Percentiles rank a stretch among this genome's conserved stretches.
Evolutionary conservation across 257 asterid genomes (phyloP).

Genomic region (Scutellaria barbata): DNA sequence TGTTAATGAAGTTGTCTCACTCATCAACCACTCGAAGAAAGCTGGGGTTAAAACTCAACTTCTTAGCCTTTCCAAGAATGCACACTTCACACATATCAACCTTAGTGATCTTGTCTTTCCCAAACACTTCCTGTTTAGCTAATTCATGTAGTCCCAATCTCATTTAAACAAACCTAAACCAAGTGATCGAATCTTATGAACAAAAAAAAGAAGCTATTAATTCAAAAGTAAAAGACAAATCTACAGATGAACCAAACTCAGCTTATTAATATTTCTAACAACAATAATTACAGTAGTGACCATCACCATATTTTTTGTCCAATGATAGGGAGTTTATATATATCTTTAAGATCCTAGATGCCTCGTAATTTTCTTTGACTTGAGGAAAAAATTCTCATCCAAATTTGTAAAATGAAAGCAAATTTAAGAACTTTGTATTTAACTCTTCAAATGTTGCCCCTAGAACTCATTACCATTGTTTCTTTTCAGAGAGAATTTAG

Average conservation of each 20-base stretch:
- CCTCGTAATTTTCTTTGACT: background rate
- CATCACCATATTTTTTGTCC: background rate
- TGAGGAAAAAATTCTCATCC: conserved; percentile 17
- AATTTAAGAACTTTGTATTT: background rate
- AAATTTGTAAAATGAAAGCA: conserved; percentile 12
- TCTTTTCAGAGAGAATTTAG: background rate
- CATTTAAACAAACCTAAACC: background rate
- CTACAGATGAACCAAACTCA: background rate
- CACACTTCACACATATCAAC: no score
- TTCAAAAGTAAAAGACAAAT: background rate
- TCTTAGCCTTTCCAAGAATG: no score
- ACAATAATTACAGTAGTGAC: background rate
- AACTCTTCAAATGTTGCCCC: conserved; percentile 2
- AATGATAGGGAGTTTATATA: background rate
- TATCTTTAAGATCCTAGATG: conserved; percentile 7
- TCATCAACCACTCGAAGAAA: conserved; percentile 18
- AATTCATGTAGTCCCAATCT: no score
- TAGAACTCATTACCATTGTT: background rate
- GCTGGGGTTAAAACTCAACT: no score
- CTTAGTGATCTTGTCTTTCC: no score
- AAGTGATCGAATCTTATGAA: background rate
- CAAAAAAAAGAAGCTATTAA: background rate
- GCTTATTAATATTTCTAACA: background rate
- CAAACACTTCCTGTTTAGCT: no score
- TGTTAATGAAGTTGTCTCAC: conserved; percentile 14